Conservation (phyloP, 2,329 filamentous ascomycete genomes). For the Fusarium scirpi region DNA sequence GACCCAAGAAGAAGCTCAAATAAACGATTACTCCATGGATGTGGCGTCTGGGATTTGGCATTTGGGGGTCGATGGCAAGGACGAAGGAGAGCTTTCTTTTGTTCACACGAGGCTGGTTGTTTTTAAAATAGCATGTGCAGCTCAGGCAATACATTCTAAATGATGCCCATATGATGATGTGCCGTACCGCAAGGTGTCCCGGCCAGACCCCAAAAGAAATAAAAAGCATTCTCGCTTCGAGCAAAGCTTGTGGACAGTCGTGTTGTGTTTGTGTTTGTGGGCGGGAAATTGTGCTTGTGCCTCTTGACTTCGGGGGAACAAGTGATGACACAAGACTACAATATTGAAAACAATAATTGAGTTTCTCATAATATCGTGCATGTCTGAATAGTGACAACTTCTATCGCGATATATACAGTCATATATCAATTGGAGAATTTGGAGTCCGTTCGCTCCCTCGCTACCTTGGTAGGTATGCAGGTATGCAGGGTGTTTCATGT, state of each 20-base stretch:
- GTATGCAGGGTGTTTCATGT: conserved; percentile 9
- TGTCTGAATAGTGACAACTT: background rate
- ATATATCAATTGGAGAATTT: background rate
- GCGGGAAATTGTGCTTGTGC: background rate
- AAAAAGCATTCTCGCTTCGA: conserved; percentile 43
- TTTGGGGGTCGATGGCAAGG: conserved; percentile 54
- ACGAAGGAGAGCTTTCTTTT: conserved; percentile 51
- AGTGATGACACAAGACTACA: background rate
- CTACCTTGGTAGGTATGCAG: background rate
- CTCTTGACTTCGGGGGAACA: background rate
- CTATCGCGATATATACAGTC: background rate
- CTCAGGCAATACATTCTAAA: conserved; percentile 55
- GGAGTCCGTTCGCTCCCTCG: background rate
- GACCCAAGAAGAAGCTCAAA: conserved; percentile 99
- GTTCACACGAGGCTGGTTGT: conserved; percentile 54
- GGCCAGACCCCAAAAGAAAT: conserved; percentile 39
- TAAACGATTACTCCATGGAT: conserved; percentile 59
- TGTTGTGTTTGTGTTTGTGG: background rate
- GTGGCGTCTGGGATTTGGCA: conserved; percentile 61
- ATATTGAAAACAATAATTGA: background rate
- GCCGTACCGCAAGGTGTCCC: conserved; percentile 39
- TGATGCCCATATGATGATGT: conserved; percentile 50
- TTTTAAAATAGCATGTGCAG: conserved; percentile 57
- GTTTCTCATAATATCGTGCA: background rate
- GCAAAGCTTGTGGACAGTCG: background rate